A percentile compares a stretch with the other conserved stretches of the same genome.
phyloP scores from a whole-genome alignment of 202 grass and related monocot species.

The Carex arenaria region DNA sequence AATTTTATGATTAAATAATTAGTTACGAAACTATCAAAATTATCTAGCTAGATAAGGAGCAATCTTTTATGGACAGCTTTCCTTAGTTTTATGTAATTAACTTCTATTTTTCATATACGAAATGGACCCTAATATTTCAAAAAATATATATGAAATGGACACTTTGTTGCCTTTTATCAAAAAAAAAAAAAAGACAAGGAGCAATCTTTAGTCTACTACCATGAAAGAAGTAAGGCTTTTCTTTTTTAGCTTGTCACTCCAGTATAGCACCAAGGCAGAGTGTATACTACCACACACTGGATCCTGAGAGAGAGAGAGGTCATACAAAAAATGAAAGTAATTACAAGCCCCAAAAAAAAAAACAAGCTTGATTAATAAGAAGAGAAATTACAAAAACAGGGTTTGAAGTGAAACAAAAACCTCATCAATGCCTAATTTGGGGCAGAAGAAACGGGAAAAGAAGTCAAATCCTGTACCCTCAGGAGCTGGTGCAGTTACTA shows the following conservation, averaged over 20 bases:
- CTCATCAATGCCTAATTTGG: conserved; percentile 70
- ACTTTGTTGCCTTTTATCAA: no score
- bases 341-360: conserved; percentile 28
- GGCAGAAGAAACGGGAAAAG: conserved; percentile 57
- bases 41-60: background rate
- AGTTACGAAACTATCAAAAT: background rate
- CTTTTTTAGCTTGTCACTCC: conserved; percentile 61
- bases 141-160: no score
- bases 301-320: conserved; percentile 48
- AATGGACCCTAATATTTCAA: no score
- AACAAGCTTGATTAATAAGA: background rate
- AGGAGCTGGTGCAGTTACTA: conserved; percentile 52
- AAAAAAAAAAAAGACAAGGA: no score
- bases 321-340: conserved; percentile 26
- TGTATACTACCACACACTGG: conserved; percentile 75
- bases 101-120: no score
- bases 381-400: background rate
- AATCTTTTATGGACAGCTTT: no score
- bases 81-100: no score
- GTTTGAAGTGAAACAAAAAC: conserved; percentile 17
- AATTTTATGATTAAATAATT: conserved; percentile 17
- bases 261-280: conserved; percentile 58
- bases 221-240: conserved; percentile 47
- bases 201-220: conserved; percentile 49
- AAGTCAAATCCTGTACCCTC: conserved; percentile 57